Evolutionary conservation across 2,329 filamentous ascomycete species (phyloP), one percentile per base, ranked within the genome.

Genomic region (Colletotrichum nymphaeae): DNA sequence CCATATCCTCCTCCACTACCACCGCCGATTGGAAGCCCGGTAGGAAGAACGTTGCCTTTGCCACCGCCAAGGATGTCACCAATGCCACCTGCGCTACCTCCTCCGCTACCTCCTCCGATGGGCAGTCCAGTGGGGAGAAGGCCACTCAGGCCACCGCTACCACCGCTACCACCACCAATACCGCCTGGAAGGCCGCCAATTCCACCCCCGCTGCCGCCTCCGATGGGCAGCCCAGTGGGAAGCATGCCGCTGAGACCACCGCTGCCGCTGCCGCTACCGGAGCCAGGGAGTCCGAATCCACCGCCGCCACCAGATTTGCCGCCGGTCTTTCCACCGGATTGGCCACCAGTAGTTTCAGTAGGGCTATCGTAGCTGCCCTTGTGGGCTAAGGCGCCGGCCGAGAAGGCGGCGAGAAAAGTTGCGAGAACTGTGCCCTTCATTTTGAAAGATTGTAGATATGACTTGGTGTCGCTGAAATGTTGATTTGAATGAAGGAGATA

Each of bases 401-500:
- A 69, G 67, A 69, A 64, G 49, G 26, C 67, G 7, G 62, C 42
- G 6, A 64, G 26, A 35, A 49, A 26, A 16, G 52, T 69, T 26
- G 32, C 35, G 67, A 69, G 22, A 9, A 69, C 19, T 28, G 26
- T 56, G n/a, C 49, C 60, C 67, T 65, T 69, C 67, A 69, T 69
- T 32, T 65, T 69, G 19, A 57, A 24, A 35, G 28, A 46, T 24
- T 42, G 16, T 6, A 5, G 19, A 26, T 26, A 4, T 49, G 26
- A 24, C n/a, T 52, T 19, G 30, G 35, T 37, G 8, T 9, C 7
- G 24, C 22, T 14, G 42, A 16, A 22, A 9, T 37, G 1, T 57
- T 57, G 16, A 7, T 1, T 0, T 32, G 0, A 56, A 55, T 12
- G 35, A 46, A n/a, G 16, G 2, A 7, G 5, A 49, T 19, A 22